Base-by-base conservation (phyloP, 306 rosid species). In the Lupinus albus region DNA sequence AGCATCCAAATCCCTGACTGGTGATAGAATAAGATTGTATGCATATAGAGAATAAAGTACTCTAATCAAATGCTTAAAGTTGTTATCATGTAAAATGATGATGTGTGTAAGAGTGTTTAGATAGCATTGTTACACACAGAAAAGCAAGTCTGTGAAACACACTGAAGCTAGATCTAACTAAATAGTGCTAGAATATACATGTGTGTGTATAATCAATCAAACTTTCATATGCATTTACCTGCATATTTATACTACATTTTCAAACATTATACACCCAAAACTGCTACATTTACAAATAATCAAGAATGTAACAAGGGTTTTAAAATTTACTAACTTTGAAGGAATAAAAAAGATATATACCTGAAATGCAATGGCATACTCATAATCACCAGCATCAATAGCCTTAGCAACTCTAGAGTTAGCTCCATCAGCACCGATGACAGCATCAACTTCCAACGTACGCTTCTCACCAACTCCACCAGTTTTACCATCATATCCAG, bases 291-390 rank as follows among this genome's bases (percentile, higher is more conserved):
- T 3, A 7, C 36, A 38, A 8, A 38, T 7, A 38, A 38, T 6
- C 1, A 36, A 7, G 1, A 25, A 25, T 25, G 4, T 25, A 25
- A 2, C 30, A 25, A 25, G 4, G 2, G 8, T 42, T 14, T 42
- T 11, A 58, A 13, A 75, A 60, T 61, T 47, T 61, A 36, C 32
- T 3, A 63, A 9, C 61, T 77, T 47, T 46, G 14, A 20, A 39
- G 33, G 49, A 35, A 21, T 62, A 11, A 7, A 12, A 13, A 13
- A 21, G n/a, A 12, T 25, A 52, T 5, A 48, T 71, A 86, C 97
- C 97, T 93, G 99, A 82, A 93, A 93, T 0, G 99, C 99, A 68
- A 93, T 93, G 60, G 99, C 99, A 25, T 90, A 90, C 20, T 90
- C 99, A 60, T 93, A 93, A 3, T 93, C 99, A 51, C 99, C 99